Percentiles rank a stretch among this genome's conserved stretches.
Evolutionary conservation across 192 early-diverging fungal species (phyloP).

Genomic region (Backusella parvicylindrica): DNA sequence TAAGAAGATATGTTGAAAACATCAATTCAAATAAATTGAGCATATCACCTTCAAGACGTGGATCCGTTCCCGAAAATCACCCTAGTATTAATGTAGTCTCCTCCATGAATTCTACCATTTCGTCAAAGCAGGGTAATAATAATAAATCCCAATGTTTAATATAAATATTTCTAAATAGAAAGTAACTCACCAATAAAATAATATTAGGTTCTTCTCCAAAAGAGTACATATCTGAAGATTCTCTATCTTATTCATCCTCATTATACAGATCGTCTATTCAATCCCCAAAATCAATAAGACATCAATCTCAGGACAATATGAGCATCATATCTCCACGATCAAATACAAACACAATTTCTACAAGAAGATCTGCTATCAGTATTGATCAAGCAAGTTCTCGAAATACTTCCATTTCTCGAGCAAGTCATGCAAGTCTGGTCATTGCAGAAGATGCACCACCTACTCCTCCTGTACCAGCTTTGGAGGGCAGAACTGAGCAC

Average conservation of each 20-base stretch:
- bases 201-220: not conserved
- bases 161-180: no score
- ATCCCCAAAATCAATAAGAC: not conserved
- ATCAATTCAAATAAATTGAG: not conserved
- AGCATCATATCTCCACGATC: not conserved
- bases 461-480: not conserved
- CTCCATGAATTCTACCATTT: not conserved
- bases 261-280: not conserved
- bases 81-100: not conserved
- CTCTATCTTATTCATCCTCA: not conserved
- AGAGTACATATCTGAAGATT: not conserved
- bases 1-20: not conserved
- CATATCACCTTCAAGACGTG: not conserved
- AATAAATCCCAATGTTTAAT: no score
- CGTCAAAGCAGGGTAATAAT: not conserved
- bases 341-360: not conserved
- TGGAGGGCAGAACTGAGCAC: constrained; percentile 32
- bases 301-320: not conserved
- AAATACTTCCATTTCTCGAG: not conserved
- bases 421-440: not conserved
- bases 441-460: not conserved
- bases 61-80: not conserved
- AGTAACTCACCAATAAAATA: no score
- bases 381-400: not conserved
- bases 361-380: not conserved